phyloP scores from a whole-genome alignment of 2,329 filamentous ascomycete species.

The Setomelanomma holmii region DNA sequence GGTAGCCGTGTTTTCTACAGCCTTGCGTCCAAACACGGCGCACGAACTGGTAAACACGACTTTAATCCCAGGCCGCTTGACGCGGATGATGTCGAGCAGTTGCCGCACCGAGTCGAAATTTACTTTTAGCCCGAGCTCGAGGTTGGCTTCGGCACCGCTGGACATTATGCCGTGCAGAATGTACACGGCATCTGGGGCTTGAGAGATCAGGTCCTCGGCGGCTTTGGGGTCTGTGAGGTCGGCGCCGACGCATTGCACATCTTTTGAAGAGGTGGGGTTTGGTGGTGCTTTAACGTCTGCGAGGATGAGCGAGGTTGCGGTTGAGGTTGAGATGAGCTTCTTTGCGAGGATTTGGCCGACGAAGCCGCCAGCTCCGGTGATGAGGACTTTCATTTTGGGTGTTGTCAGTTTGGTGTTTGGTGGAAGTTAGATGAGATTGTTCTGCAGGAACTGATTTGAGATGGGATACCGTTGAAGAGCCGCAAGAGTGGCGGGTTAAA shows the following conservation, averaged over 20 bases:
- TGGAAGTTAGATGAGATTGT: not conserved
- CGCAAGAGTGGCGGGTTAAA: slow-evolving; percentile 1
- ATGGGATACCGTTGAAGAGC: not conserved
- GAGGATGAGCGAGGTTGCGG: slow-evolving; percentile 59
- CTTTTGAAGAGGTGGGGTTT: slow-evolving; percentile 56
- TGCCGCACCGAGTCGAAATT: slow-evolving; percentile 67
- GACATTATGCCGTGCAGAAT: slow-evolving; percentile 74
- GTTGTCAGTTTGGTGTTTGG: not conserved
- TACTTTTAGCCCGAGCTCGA: slow-evolving; percentile 64
- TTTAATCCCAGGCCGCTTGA: slow-evolving; percentile 60
- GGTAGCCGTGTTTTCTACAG: slow-evolving; percentile 53
- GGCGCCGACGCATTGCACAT: slow-evolving; percentile 59
- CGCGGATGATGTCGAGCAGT: slow-evolving; percentile 61
- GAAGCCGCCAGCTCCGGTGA: slow-evolving; percentile 70
- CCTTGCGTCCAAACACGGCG: slow-evolving; percentile 67
- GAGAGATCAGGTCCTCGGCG: slow-evolving; percentile 32
- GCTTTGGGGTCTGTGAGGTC: slow-evolving; percentile 57
- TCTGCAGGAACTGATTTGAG: not conserved
- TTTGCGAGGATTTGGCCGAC: slow-evolving; percentile 68
- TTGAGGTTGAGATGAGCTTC: slow-evolving; percentile 58
- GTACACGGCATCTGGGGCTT: slow-evolving; percentile 53
- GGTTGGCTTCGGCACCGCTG: slow-evolving; percentile 67
- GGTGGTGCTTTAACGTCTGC: slow-evolving; percentile 64
- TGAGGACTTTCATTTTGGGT: slow-evolving; percentile 58
- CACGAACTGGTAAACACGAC: slow-evolving; percentile 69